Evolutionary conservation across 345 rosid genomes (phyloP).

Genomic region (Abelmoschus esculentus): DNA sequence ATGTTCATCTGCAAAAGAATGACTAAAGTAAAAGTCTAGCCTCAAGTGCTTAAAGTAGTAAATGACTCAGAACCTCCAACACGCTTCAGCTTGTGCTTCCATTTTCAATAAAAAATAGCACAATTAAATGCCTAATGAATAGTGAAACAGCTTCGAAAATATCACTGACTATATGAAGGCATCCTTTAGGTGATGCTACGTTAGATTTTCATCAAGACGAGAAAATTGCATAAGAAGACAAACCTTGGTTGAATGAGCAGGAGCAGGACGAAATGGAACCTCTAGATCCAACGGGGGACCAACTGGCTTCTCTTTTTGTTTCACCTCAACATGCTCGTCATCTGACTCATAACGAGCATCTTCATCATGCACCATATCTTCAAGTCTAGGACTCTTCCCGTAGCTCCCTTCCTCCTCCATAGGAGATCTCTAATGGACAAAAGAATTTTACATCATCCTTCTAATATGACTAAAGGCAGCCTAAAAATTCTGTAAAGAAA

Average conservation of each 20-base stretch:
- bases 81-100: neutral
- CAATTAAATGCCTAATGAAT: neutral
- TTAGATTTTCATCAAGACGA: neutral
- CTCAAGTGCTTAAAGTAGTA: neutral
- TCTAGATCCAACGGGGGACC: slow-evolving; percentile 91
- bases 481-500: neutral
- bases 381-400: slow-evolving; percentile 59
- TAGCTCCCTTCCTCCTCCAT: slow-evolving; percentile 76
- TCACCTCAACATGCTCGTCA: slow-evolving; percentile 68
- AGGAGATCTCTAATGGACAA: slow-evolving; percentile 51
- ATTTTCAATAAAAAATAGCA: neutral
- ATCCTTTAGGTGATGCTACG: neutral
- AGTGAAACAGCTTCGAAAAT: neutral
- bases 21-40: neutral
- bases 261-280: slow-evolving; percentile 74
- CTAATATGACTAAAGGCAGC: neutral
- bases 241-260: slow-evolving; percentile 77
- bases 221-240: neutral
- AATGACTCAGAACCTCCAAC: neutral
- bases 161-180: neutral
- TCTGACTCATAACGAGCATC: slow-evolving; percentile 75
- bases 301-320: slow-evolving; percentile 73
- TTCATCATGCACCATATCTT: slow-evolving; percentile 73
- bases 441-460: slow-evolving; percentile 11
- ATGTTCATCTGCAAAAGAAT: slow-evolving; percentile 65